Base-by-base conservation (phyloP, 2,329 filamentous ascomycete species). In the Talaromyces sp. region DNA sequence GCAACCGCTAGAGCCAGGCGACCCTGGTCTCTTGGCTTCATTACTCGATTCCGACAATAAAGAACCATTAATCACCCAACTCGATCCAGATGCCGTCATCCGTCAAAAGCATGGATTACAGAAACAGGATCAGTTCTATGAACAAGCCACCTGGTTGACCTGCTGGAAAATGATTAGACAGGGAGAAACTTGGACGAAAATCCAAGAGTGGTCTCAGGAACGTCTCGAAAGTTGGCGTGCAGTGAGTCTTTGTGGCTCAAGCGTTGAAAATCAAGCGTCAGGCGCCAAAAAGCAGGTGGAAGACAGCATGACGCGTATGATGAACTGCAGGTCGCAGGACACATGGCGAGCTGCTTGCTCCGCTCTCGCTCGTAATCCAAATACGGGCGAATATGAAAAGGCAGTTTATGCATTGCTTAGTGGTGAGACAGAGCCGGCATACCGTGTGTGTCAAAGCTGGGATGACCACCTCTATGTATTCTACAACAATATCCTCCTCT, bases 401-500 rank as follows among this genome's bases (percentile, higher is more conserved):
- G 95, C 94, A 19, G 92, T 97, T 0, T 97, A 97, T 74, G 94
- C 92, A 33, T 80, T 97, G 13, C 83, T 99, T n/a, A 90, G 90
- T 49, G 95, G 95, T 59, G 92, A 97, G 73, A 85, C 93, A 59
- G 80, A 86, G 43, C 91, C 90, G 61, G 91, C 96, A 11, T 88
- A 91, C 73, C 86, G 87, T 69, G 87, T 94, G 45, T 93, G 91
- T 74, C 84, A 86, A 60, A 87, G 85, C 25, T 96, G 93, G 89
- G 92, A 97, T 70, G 94, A 98, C 73, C 87, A 89, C 71, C 83
- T 97, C 19, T 97, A 95, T 76, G 89, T 90, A 41, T 88, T 93
- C 74, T 95, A 95, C 81, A 97, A 96, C 73, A 89, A 91, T n/a
- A 81, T 94, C 5, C 79, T 97, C 10, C 86, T 93, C 62, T 87